Evolutionary conservation across 345 rosid genomes (phyloP).

Genomic region (Arabis alpina): DNA sequence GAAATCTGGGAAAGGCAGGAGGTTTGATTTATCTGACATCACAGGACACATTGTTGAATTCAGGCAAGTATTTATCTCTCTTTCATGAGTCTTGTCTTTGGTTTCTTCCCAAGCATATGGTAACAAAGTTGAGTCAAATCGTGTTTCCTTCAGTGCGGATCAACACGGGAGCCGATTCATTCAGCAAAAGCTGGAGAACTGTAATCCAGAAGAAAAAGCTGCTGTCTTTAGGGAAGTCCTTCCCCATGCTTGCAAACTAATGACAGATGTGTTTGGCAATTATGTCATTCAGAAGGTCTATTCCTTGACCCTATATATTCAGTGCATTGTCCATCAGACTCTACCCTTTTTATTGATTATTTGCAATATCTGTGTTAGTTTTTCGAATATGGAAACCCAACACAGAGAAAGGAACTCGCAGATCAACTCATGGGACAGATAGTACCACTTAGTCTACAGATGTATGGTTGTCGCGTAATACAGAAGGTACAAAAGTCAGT

Average conservation of each 20-base stretch:
- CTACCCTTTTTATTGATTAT: slow-evolving; percentile 18
- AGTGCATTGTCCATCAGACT: background rate
- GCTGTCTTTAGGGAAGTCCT: slow-evolving; percentile 69
- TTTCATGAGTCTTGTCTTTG: slow-evolving; percentile 15
- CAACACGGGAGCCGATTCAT: slow-evolving; percentile 82
- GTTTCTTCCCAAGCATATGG: slow-evolving; percentile 3
- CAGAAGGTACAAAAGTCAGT: slow-evolving; percentile 55
- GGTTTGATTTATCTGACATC: slow-evolving; percentile 67
- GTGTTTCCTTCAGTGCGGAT: slow-evolving; percentile 59
- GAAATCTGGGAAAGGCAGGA: slow-evolving; percentile 65
- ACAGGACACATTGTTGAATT: slow-evolving; percentile 65
- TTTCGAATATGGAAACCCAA: slow-evolving; percentile 63
- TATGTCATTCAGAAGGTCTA: slow-evolving; percentile 77
- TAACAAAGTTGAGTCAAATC: slow-evolving; percentile 23
- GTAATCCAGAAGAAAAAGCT: slow-evolving; percentile 60
- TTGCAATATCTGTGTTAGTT: slow-evolving; percentile 46
- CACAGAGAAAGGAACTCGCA: slow-evolving; percentile 68
- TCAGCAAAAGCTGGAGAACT: slow-evolving; percentile 74
- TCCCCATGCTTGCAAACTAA: slow-evolving; percentile 63
- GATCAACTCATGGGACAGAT: slow-evolving; percentile 65
- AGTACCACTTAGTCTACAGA: slow-evolving; percentile 65
- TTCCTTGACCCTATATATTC: slow-evolving; percentile 1
- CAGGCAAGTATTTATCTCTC: slow-evolving; percentile 51
- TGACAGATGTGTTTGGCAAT: slow-evolving; percentile 82
- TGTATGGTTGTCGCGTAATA: slow-evolving; percentile 81